phyloP scores from a whole-genome alignment of 176 grass and related monocot genomes.

The Hordeum marinum region DNA sequence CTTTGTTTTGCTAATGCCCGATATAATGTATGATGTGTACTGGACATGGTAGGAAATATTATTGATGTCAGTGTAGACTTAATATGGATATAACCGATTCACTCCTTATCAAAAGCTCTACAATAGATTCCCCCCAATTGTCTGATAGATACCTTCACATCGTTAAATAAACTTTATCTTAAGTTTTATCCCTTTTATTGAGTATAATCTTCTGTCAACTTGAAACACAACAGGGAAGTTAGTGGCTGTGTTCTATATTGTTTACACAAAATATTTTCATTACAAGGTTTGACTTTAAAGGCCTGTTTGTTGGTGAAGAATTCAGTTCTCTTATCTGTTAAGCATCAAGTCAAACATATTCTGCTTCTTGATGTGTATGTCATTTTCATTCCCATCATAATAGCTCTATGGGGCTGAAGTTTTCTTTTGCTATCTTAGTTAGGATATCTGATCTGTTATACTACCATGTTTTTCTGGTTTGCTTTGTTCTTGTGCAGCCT shows the following conservation, averaged over 20 bases:
- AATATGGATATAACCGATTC: not conserved
- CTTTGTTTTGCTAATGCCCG: not conserved
- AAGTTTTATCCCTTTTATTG: not conserved
- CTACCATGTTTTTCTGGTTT: not conserved
- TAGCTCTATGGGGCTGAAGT: not conserved
- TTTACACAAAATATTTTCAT: not conserved
- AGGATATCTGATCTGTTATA: not conserved
- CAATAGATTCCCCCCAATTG: not conserved
- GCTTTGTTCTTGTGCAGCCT: not conserved
- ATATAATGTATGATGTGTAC: not conserved
- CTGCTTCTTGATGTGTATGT: not conserved
- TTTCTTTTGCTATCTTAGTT: not conserved
- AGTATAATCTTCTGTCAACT: not conserved
- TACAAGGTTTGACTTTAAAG: conserved; percentile 1
- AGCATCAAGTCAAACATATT: not conserved
- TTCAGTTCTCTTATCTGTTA: not conserved
- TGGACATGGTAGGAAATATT: not conserved
- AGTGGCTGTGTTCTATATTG: not conserved
- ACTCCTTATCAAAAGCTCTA: not conserved
- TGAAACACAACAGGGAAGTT: not conserved
- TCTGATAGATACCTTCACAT: not conserved
- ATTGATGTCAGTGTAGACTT: not conserved
- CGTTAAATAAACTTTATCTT: not conserved
- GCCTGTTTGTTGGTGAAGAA: not conserved
- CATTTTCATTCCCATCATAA: not conserved